Base-by-base conservation (phyloP, 139 green algal species). In the Coelastrella sp. region DNA sequence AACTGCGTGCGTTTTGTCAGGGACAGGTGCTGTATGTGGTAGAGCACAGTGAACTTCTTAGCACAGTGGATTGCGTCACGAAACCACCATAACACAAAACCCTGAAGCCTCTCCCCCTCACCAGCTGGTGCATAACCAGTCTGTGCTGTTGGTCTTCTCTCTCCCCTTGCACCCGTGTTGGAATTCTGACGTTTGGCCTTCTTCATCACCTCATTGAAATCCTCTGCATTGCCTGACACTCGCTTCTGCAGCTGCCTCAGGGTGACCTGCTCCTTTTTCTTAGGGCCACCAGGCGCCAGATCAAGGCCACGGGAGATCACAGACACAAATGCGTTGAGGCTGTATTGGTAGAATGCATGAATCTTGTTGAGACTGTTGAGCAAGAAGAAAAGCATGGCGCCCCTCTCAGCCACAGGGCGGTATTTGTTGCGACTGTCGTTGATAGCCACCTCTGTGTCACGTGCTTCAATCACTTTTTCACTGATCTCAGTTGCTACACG, bases 361-460 rank as follows among this genome's bases (percentile, higher is more conserved):
- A 98, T 94, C 91, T 96, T 96, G 92, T 96, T 96, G 35, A 98
- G 89, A 15, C 89, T 94, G 93, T 96, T 96, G 73, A 98, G 91
- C 50, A 98, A 87, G 89, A 96, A 96, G 88, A 96, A 96, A 32
- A 96, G 92, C 85, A 94, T 91, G 8, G 90, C 90, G 23, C 91
- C 93, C 75, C 94, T 94, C 50, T 92, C 90, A 25, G 91, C 93
- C 63, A 92, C 94, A 5, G 92, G 90, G 83, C 93, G 89, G 85
- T 96, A 97, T 87, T 94, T 94, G 90, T 97, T 94, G 35, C 94
- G 89, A 80, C 92, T 92, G 77, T 94, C 91, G 64, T 96, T 93
- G 85, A 96, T 96, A 76, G 94, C 88, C 6, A 43, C 43, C 87
- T 95, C 91, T 37, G 92, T 95, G 59, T 89, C 82, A 38, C 88